Conservation (phyloP, 148 eudicot genomes). For the Talinum fruticosum region DNA sequence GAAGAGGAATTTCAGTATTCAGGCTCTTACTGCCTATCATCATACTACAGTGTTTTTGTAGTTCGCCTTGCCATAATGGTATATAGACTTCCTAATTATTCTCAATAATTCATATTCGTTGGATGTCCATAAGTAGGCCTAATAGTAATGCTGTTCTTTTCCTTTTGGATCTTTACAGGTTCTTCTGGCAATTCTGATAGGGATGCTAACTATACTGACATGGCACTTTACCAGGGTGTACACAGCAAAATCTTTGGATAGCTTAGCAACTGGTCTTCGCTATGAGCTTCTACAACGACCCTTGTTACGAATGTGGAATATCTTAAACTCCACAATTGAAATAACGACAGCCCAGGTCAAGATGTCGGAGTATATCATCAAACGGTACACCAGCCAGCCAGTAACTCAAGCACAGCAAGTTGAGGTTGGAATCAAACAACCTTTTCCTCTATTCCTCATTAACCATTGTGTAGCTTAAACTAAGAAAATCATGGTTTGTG, state of each 20-base stretch:
- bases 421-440: slow-evolving; percentile 47
- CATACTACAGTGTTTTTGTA: slow-evolving; percentile 86
- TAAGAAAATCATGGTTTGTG: slow-evolving; percentile 3
- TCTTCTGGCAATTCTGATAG: slow-evolving; percentile 89
- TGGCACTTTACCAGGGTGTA: slow-evolving; percentile 94
- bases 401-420: slow-evolving; percentile 76
- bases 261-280: slow-evolving; percentile 81
- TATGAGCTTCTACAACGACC: slow-evolving; percentile 91
- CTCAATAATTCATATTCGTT: background rate
- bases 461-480: background rate
- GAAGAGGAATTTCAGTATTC: slow-evolving; percentile 72
- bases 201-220: slow-evolving; percentile 80
- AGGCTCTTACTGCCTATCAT: slow-evolving; percentile 57
- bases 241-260: slow-evolving; percentile 73
- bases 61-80: slow-evolving; percentile 99
- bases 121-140: background rate
- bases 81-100: slow-evolving; percentile 14
- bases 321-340: slow-evolving; percentile 81
- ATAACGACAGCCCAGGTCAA: slow-evolving; percentile 89
- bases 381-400: slow-evolving; percentile 58
- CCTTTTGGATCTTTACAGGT: slow-evolving; percentile 47
- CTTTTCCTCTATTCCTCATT: background rate
- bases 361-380: slow-evolving; percentile 70
- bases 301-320: slow-evolving; percentile 86
- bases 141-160: background rate